Conservation (phyloP, 345 rosid species). For the Cardamine chenopodiifolia region DNA sequence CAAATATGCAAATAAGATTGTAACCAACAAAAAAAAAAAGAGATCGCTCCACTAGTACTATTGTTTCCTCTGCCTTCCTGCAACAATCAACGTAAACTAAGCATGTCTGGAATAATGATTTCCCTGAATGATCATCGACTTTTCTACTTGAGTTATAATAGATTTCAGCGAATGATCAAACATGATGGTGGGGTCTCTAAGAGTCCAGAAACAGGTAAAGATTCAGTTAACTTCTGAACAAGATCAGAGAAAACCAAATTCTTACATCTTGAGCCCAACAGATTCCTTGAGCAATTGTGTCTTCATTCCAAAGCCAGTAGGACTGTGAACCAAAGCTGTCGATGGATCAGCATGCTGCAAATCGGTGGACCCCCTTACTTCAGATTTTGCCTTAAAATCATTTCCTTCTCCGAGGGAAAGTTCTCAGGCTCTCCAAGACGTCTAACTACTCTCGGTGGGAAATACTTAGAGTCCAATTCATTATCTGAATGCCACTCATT, state of each 20-base stretch:
- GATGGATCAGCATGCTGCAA: slow-evolving; percentile 41
- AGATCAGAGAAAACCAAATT: slow-evolving; percentile 18
- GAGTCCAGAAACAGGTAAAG: neutral
- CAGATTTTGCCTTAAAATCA: slow-evolving; percentile 46
- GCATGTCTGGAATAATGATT: neutral
- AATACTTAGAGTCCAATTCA: slow-evolving; percentile 62
- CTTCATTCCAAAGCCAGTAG: slow-evolving; percentile 82
- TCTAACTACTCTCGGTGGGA: slow-evolving; percentile 57
- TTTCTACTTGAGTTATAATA: neutral
- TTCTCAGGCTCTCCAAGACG: slow-evolving; percentile 49
- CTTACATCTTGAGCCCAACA: slow-evolving; percentile 95
- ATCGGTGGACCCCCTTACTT: slow-evolving; percentile 42
- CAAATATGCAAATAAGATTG: neutral
- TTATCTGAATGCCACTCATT: slow-evolving; percentile 82
- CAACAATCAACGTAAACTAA: neutral
- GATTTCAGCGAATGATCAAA: slow-evolving; percentile 6
- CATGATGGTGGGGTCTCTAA: slow-evolving; percentile 10
- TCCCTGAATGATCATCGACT: neutral
- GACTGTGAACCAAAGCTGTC: slow-evolving; percentile 55
- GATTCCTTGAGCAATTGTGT: slow-evolving; percentile 75
- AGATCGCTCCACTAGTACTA: slow-evolving; percentile 1
- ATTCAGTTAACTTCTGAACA: neutral
- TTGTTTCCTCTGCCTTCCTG: neutral
- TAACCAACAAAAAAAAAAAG: slow-evolving; percentile 18
- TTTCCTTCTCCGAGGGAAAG: slow-evolving; percentile 41